Evolutionary conservation across 1,284 basidiomycete genomes (phyloP), one percentile per base, ranked within the genome.

Genomic region (Malassezia furfur): DNA sequence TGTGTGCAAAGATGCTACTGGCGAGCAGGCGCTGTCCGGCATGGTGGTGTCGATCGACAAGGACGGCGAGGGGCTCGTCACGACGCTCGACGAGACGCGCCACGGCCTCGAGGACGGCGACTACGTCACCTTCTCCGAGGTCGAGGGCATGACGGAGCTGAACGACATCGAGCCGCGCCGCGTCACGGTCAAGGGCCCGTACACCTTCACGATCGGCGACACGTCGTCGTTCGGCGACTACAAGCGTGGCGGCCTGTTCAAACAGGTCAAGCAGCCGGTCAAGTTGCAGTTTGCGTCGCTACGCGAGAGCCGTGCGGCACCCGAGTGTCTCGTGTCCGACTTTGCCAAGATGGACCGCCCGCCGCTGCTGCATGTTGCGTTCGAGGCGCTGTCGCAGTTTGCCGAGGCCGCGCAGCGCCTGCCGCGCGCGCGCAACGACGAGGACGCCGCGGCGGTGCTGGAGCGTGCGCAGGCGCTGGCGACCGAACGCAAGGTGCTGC

Each of bases 181-280:
- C 76, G 78, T 99, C 48, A 81, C 85, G 9, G 89, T 96, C 64
- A 96, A 96, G 75, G 94, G 80, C 75, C 70, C 70, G 14, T 73
- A 74, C 59, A 70, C 70, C 3, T 73, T 74, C 61, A 63, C 70
- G 19, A 73, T 74, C 45, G 72, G 70, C 62, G 79, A 72, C 61
- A 74, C 72, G 9, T 57, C 64, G 28, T 58, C 63, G 11, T 62
- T 72, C 12, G 81, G 85, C 49, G 81, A 84, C 45, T 98, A 98
- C 79, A 84, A 85, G 70, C 78, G 83, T 31, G 94, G 91, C 31
- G 94, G 94, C 48, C 86, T 93, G 65, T 99, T 98, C 76, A 91
- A 88, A 15, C 94, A 99, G 77, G 90, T 98, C 70, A 99, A 98
- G 80, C 91, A 94, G 90, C 94, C 94, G 21, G 96, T 94, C 79